Base-by-base conservation (phyloP, 2,329 filamentous ascomycete genomes). In the Microcyclospora pomicola region DNA sequence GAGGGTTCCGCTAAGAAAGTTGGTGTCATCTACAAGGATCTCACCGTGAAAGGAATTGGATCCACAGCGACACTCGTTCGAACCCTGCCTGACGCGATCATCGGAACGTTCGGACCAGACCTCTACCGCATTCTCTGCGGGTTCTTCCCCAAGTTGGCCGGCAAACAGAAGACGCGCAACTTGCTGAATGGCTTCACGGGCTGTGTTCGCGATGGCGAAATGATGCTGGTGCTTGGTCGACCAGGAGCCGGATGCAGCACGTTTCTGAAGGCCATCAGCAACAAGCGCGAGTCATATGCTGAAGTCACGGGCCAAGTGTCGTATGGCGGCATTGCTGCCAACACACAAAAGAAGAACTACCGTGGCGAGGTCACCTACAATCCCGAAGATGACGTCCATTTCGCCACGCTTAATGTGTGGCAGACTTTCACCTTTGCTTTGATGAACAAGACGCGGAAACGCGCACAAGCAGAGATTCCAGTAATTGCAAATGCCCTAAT, bases 31-130 rank as follows among this genome's bases (percentile, higher is more conserved):
- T 88, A 79, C 66, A 82, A 80, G 59, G 70, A 82, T 48, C 65
- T 88, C 35, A 84, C 75, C 0, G 82, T 88, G 19, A 77, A 80
- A 55, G 82, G 82, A 13, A 63, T 77, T 6, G 75, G 76, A 31
- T 74, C 73, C 10, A 77, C 74, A 1, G 67, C 79, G 0, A 73
- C 73, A 0, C 81, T 82, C 45, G 80, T 82, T 16, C 74, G 74
- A 43, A 85, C 81, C 0, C 61, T 88, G 0, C 82, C 82, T 0
- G 72, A 82, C 45, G 82, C 82, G 2, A 67, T 88, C 29, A 44
- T 85, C 4, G 81, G 81, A 15, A 86, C 82, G 0, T 88, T 91
- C 54, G 83, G 83, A 0, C 82, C 82, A 0, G 83, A 88, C 56
- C 62, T 88, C 1, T 88, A 83, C 55, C 69, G 65, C 15, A 61